Conservation (phyloP, 116 monocot species). For the Iris pallida region DNA sequence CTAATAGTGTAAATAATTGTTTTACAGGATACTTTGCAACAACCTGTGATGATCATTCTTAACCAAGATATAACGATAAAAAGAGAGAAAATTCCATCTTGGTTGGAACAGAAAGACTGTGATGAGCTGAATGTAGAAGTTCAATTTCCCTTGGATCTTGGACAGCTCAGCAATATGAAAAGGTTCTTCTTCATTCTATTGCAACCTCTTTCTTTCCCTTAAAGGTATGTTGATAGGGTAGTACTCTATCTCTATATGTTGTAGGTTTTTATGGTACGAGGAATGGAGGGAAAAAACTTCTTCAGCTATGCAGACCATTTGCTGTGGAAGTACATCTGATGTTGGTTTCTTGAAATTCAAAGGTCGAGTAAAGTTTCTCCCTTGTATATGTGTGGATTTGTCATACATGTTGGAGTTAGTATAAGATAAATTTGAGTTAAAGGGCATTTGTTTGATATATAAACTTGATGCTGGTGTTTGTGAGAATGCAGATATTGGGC, state of each 20-base stretch:
- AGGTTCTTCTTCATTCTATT: constrained; percentile 36
- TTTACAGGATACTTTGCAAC: constrained; percentile 64
- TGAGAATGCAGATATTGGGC: constrained; percentile 10
- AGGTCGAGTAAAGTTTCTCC: constrained; percentile 18
- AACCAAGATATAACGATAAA: constrained; percentile 36
- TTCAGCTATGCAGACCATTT: constrained; percentile 11
- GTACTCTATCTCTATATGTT: constrained; percentile 1
- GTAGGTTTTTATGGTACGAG: constrained; percentile 57
- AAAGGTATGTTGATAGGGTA: background rate
- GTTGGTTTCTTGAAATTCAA: constrained; percentile 5
- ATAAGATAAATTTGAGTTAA: background rate
- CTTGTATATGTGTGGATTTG: no score
- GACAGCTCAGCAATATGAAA: constrained; percentile 30
- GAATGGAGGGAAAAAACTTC: constrained; percentile 53
- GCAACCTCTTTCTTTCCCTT: background rate
- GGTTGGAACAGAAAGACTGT: constrained; percentile 61
- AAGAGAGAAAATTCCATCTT: constrained; percentile 34
- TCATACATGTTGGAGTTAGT: no score
- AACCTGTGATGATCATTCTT: constrained; percentile 58
- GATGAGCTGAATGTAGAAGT: constrained; percentile 27
- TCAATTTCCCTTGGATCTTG: constrained; percentile 44
- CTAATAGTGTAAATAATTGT: constrained; percentile 11
- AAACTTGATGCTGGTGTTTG: constrained; percentile 7
- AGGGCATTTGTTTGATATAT: background rate
- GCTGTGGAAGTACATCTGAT: background rate